These are phyloP conservation scores for Ochetophila trinervis DNA, from an alignment of 306 rosid genomes.

Conservation along the genomic window DNA sequence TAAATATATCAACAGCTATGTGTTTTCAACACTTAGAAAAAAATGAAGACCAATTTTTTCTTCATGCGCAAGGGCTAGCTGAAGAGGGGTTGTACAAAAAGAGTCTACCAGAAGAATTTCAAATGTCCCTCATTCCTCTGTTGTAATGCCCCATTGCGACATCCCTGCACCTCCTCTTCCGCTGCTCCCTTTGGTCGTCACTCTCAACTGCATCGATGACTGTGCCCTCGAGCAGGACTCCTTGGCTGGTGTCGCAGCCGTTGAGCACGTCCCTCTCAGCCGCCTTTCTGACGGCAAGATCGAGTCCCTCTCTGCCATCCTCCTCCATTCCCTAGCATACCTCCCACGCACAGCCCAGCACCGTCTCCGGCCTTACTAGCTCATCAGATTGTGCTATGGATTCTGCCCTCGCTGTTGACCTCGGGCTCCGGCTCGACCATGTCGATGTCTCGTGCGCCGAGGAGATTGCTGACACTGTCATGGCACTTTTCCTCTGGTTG, in stretches of 20 bases:
- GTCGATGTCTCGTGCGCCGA: conserved; percentile 86
- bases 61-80: too few species aligned
- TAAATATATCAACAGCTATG: too few species aligned
- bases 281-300: conserved; percentile 81
- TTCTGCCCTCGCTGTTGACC: conserved; percentile 83
- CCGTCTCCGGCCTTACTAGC: conserved; percentile 83
- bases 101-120: too few species aligned
- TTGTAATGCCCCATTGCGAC: conserved; percentile 67
- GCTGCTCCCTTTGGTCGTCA: conserved; percentile 53
- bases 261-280: conserved; percentile 83
- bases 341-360: conserved; percentile 99
- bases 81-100: too few species aligned
- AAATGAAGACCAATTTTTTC: too few species aligned
- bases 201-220: conserved; percentile 92
- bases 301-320: conserved; percentile 80
- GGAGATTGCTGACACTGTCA: conserved; percentile 93
- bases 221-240: conserved; percentile 76
- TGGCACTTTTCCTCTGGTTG: conserved; percentile 91
- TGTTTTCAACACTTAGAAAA: too few species aligned
- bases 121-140: too few species aligned
- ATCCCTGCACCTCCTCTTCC: conserved; percentile 49
- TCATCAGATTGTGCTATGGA: too few species aligned
- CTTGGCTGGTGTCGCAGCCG: conserved; percentile 65
- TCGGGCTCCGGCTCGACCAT: conserved; percentile 83
- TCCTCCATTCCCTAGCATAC: conserved; percentile 83